phyloP scores from a whole-genome alignment of 2,329 filamentous ascomycete genomes.

The Metarhizium sp. region DNA sequence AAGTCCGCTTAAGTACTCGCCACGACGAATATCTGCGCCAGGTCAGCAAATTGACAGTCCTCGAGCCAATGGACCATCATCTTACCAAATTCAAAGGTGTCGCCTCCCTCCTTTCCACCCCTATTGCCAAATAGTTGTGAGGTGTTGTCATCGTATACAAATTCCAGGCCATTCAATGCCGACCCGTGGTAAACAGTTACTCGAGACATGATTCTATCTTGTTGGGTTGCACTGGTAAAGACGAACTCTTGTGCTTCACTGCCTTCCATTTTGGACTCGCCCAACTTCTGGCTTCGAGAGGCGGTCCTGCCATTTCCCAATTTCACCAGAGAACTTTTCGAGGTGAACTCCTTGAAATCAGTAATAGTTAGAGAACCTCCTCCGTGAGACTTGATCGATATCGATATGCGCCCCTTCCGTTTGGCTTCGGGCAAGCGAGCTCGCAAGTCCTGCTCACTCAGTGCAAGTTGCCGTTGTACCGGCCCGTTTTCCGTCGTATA shows the following conservation, averaged over 20 bases:
- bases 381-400: slow-evolving; percentile 68
- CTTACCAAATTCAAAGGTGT: slow-evolving; percentile 70
- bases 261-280: slow-evolving; percentile 61
- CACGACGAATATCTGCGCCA: slow-evolving; percentile 65
- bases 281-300: slow-evolving; percentile 67
- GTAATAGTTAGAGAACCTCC: slow-evolving; percentile 66
- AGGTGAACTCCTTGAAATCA: slow-evolving; percentile 63
- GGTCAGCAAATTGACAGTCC: not conserved
- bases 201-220: slow-evolving; percentile 64
- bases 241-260: slow-evolving; percentile 64
- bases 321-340: slow-evolving; percentile 65
- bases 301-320: slow-evolving; percentile 61
- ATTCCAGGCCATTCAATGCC: slow-evolving; percentile 79
- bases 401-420: slow-evolving; percentile 58
- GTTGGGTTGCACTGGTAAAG: slow-evolving; percentile 57
- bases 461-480: slow-evolving; percentile 60
- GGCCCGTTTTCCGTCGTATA: slow-evolving; percentile 55
- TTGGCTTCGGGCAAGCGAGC: slow-evolving; percentile 62
- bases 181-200: slow-evolving; percentile 69
- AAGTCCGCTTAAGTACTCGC: slow-evolving; percentile 84
- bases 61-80: not conserved
- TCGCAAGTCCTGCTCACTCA: slow-evolving; percentile 69
- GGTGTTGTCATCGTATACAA: slow-evolving; percentile 80
- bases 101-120: slow-evolving; percentile 59
- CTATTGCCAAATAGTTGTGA: slow-evolving; percentile 80